These are phyloP conservation scores for Paracorniculantispora psalliotae DNA, from an alignment of 2,329 filamentous ascomycete species.

Conservation along the genomic window DNA sequence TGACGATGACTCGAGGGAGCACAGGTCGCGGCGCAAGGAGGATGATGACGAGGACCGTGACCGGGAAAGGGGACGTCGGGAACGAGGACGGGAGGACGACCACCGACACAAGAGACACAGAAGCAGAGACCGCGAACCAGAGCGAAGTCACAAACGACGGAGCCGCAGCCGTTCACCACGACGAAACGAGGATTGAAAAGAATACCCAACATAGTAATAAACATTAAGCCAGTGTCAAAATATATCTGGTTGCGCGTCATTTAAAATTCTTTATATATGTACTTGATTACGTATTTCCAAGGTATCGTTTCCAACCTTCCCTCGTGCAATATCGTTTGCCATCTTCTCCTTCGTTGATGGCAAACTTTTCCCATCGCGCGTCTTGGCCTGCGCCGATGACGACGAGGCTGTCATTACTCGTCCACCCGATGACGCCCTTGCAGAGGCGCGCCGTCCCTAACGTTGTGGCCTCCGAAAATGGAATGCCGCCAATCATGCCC, in stretches of 20 bases:
- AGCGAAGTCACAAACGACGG: slow-evolving; percentile 23
- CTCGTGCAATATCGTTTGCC: slow-evolving; percentile 62
- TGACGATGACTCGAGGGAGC: slow-evolving; percentile 23
- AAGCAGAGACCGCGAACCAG: slow-evolving; percentile 10
- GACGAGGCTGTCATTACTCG: slow-evolving; percentile 65
- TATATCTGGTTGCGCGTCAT: background rate
- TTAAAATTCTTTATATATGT: background rate
- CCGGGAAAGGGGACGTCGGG: slow-evolving; percentile 17
- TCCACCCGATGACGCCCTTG: slow-evolving; percentile 85
- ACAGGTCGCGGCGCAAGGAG: slow-evolving; percentile 2
- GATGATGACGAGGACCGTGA: slow-evolving; percentile 21
- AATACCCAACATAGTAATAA: slow-evolving; percentile 19
- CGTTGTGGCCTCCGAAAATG: slow-evolving; percentile 39
- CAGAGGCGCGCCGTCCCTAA: slow-evolving; percentile 54
- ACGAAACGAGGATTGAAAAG: slow-evolving; percentile 23
- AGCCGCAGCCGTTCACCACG: slow-evolving; percentile 43
- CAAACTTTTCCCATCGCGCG: slow-evolving; percentile 83
- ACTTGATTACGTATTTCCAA: slow-evolving; percentile 38
- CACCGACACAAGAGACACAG: slow-evolving; percentile 12
- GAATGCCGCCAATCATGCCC: slow-evolving; percentile 40
- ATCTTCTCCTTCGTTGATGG: slow-evolving; percentile 62
- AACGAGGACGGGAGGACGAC: slow-evolving; percentile 20
- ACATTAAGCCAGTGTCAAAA: background rate
- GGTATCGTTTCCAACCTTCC: slow-evolving; percentile 79
- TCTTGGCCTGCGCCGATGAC: slow-evolving; percentile 76